These are phyloP conservation scores for Parsonsia alboflavescens DNA, from an alignment of 257 asterid genomes.

Conservation along the genomic window DNA sequence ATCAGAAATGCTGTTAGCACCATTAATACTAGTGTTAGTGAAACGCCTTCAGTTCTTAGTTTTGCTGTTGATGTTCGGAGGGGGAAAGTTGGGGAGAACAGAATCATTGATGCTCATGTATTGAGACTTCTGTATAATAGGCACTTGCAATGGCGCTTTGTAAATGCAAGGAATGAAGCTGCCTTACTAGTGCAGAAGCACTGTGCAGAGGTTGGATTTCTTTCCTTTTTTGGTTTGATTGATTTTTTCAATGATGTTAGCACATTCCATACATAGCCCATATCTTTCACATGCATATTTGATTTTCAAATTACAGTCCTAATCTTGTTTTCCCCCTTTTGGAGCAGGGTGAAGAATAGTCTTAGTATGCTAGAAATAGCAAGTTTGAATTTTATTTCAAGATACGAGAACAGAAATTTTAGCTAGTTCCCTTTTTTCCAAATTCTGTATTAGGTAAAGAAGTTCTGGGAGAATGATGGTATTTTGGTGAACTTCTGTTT, in stretches of 20 bases:
- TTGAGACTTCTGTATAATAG: constrained; percentile 88
- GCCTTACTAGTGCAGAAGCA: constrained; percentile 63
- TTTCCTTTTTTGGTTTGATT: constrained; percentile 7
- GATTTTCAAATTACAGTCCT: background rate
- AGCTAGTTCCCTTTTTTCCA: background rate
- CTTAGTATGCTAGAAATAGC: background rate
- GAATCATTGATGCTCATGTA: constrained; percentile 73
- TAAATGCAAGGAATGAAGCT: constrained; percentile 73
- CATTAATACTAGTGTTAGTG: constrained; percentile 56
- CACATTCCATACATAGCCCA: background rate
- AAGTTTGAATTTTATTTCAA: background rate
- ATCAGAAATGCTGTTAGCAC: constrained; percentile 76
- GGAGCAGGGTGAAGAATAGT: background rate
- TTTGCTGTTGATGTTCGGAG: constrained; percentile 90
- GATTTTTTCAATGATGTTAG: background rate
- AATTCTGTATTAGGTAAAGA: background rate
- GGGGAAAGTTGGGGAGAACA: constrained; percentile 85
- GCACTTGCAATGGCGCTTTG: constrained; percentile 90
- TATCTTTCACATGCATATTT: constrained; percentile 9
- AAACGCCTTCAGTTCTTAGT: constrained; percentile 90
- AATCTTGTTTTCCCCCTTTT: background rate
- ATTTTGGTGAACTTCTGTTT: background rate
- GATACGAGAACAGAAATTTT: background rate
- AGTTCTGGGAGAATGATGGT: background rate
- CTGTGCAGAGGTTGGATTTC: constrained; percentile 64